Percentiles rank a stretch among this genome's conserved stretches.
Conservation (phyloP, 176 grass and related monocot species). For the Chrysopogon serrulatus region DNA sequence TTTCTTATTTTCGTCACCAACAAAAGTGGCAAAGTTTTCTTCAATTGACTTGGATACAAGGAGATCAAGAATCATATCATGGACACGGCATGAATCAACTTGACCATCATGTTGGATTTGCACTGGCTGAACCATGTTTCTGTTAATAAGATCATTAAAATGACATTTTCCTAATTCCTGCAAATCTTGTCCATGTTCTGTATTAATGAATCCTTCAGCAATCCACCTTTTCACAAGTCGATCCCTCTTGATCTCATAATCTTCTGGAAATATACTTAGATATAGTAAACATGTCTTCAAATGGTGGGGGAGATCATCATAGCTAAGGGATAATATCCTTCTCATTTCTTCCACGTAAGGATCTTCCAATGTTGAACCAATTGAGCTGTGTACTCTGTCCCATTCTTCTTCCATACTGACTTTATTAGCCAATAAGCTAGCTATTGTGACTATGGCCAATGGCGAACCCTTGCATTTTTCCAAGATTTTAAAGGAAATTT, state of each 20-base stretch:
- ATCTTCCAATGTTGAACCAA: background rate
- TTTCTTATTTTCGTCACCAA: conserved; percentile 15
- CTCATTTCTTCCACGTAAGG: conserved; percentile 17
- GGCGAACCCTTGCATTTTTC: conserved; percentile 4
- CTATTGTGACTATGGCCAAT: conserved; percentile 23
- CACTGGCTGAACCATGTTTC: conserved; percentile 32
- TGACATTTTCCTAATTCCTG: conserved; percentile 6
- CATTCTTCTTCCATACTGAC: conserved; percentile 19
- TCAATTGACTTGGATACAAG: conserved; percentile 23
- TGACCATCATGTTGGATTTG: conserved; percentile 13
- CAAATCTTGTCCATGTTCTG: conserved; percentile 5
- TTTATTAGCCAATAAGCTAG: conserved; percentile 13
- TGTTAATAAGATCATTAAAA: conserved; percentile 42
- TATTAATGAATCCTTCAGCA: conserved; percentile 37
- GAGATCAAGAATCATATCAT: conserved; percentile 54
- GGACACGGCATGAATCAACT: conserved; percentile 20
- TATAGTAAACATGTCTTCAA: conserved; percentile 43
- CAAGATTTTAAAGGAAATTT: background rate
- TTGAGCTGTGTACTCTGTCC: background rate
- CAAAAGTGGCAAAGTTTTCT: conserved; percentile 35
- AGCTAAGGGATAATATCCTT: conserved; percentile 29
- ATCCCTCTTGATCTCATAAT: conserved; percentile 27
- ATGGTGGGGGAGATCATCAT: conserved; percentile 36
- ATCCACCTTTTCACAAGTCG: conserved; percentile 36
- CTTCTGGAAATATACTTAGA: conserved; percentile 43